These are phyloP conservation scores for Coffea canephora DNA, from an alignment of 257 asterid genomes.

Conservation along the genomic window DNA sequence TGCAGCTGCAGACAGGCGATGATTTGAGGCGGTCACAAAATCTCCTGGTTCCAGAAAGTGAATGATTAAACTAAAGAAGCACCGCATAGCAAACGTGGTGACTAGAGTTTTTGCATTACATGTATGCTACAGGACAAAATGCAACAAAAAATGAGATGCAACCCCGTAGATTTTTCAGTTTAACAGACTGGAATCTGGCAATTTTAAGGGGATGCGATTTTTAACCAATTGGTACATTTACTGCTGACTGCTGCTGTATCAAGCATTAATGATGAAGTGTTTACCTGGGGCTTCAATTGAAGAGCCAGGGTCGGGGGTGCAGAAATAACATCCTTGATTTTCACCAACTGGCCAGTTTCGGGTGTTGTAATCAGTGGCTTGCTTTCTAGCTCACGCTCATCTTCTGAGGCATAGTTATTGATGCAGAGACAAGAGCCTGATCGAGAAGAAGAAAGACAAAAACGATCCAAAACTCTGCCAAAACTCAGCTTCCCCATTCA, in stretches of 20 bases:
- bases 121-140: not conserved
- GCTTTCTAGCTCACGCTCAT: constrained; percentile 22
- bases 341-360: constrained; percentile 25
- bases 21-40: too few species aligned
- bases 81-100: not conserved
- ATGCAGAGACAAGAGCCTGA: constrained; percentile 38
- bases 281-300: constrained; percentile 53
- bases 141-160: not conserved
- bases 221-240: not conserved
- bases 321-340: constrained; percentile 37
- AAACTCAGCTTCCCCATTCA: constrained; percentile 43
- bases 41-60: too few species aligned
- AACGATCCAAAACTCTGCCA: constrained; percentile 37
- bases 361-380: constrained; percentile 30
- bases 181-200: not conserved
- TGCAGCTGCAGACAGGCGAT: too few species aligned
- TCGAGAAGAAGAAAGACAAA: constrained; percentile 29
- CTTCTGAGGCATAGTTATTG: constrained; percentile 11
- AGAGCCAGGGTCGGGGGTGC: constrained; percentile 46
- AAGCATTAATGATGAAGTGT: too few species aligned
- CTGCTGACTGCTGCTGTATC: not conserved
- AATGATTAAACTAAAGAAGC: not conserved
- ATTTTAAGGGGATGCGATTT: not conserved
- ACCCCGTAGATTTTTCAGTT: not conserved
- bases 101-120: not conserved